A percentile compares a stretch with the other conserved stretches of the same genome.
Conservation (phyloP, 1,284 basidiomycete genomes). For the Cutaneotrichosporon mucoides region DNA sequence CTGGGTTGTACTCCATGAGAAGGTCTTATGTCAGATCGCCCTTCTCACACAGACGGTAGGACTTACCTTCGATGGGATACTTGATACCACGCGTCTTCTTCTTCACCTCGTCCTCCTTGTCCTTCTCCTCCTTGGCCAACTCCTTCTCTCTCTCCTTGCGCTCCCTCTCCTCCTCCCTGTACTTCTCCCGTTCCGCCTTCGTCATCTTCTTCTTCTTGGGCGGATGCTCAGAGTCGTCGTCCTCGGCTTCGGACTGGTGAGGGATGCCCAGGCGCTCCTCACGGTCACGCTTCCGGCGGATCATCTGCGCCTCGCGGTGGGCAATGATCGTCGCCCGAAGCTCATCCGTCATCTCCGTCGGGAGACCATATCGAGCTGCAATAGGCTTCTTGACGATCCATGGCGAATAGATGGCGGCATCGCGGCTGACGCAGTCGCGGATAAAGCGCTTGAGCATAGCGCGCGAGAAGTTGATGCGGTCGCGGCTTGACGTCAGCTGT, state of each 20-base stretch:
- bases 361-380: constrained; percentile 76
- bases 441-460: constrained; percentile 94
- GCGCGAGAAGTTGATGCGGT: constrained; percentile 91
- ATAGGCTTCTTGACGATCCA: constrained; percentile 88
- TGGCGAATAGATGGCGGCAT: constrained; percentile 83
- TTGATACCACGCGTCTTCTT: constrained; percentile 87
- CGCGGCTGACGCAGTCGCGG: constrained; percentile 85
- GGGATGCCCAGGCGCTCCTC: constrained; percentile 54
- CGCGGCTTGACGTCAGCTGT: constrained; percentile 60
- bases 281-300: constrained; percentile 70
- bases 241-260: constrained; percentile 59
- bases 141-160: constrained; percentile 23
- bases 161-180: constrained; percentile 51
- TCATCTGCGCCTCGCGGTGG: constrained; percentile 78
- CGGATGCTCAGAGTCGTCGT: constrained; percentile 58
- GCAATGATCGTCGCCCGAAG: constrained; percentile 71
- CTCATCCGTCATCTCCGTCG: constrained; percentile 76
- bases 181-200: constrained; percentile 31
- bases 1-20: constrained; percentile 70
- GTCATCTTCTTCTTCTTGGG: constrained; percentile 74
- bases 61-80: constrained; percentile 56
- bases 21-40: constrained; percentile 57
- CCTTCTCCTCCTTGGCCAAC: constrained; percentile 43
- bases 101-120: constrained; percentile 55
- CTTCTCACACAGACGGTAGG: constrained; percentile 11